Percentiles rank a stretch among this genome's conserved stretches.
Conservation (phyloP, 202 grass and related monocot species). For the Zoysia matrella region DNA sequence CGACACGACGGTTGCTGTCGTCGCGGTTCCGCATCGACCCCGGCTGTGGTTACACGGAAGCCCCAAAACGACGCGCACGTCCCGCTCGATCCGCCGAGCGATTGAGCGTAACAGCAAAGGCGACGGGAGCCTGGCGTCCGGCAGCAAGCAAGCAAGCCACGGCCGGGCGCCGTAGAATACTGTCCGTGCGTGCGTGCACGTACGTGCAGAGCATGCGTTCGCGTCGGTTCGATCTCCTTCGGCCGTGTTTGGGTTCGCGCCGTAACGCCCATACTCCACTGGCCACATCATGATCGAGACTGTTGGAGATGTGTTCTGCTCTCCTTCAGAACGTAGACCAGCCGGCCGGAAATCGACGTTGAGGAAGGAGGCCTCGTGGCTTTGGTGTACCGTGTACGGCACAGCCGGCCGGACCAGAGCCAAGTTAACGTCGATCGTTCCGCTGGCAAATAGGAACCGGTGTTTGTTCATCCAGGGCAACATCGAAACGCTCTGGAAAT, state of each 20-base stretch:
- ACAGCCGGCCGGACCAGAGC: background rate
- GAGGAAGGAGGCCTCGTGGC: background rate
- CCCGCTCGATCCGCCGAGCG: background rate
- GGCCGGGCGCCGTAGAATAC: background rate
- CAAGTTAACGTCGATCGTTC: too few relatives aligned
- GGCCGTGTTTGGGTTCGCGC: background rate
- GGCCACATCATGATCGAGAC: background rate
- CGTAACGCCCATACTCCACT: background rate
- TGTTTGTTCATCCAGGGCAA: too few relatives aligned
- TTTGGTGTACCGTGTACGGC: conserved; percentile 17
- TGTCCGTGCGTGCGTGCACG: background rate
- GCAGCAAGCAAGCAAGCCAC: conserved; percentile 21
- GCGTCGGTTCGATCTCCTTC: background rate
- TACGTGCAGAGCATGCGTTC: background rate
- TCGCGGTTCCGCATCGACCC: background rate
- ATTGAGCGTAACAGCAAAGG: conserved; percentile 3
- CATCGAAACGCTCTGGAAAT: too few relatives aligned
- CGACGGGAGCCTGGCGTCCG: too few relatives aligned
- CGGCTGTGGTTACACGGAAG: background rate
- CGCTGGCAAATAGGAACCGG: too few relatives aligned
- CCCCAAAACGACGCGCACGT: conserved; percentile 13
- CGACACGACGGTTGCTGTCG: background rate
- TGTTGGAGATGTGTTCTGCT: too few relatives aligned
- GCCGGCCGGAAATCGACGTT: too few relatives aligned
- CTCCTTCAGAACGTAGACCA: too few relatives aligned